phyloP scores from a whole-genome alignment of 805 yeast genomes.

The Blastobotrys attinorum region DNA sequence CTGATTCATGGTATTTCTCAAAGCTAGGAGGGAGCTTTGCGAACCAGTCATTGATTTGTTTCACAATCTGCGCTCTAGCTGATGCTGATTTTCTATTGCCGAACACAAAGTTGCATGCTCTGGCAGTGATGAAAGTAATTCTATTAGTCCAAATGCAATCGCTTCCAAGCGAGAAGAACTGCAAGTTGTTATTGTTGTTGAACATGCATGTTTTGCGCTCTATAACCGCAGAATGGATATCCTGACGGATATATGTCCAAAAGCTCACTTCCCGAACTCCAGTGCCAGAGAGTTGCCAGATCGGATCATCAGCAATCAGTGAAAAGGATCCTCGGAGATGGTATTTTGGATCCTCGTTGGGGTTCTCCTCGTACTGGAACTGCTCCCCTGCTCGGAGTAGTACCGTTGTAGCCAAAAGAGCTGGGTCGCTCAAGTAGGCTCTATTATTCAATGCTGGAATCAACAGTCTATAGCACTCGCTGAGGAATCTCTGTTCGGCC shows the following conservation, averaged over 20 bases:
- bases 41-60: background rate
- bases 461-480: constrained; percentile 6
- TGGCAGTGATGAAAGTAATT: background rate
- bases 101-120: background rate
- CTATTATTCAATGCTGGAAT: constrained; percentile 8
- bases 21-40: background rate
- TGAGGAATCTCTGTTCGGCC: background rate
- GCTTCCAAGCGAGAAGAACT: background rate
- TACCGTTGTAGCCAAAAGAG: constrained; percentile 8
- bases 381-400: background rate
- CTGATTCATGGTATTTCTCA: background rate
- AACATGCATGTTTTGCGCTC: background rate
- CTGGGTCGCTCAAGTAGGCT: constrained; percentile 6
- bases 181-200: background rate
- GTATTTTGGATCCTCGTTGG: constrained; percentile 6
- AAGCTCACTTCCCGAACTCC: constrained; percentile 9
- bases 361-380: constrained; percentile 2
- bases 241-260: constrained; percentile 12
- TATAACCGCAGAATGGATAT: constrained; percentile 5
- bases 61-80: background rate
- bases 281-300: constrained; percentile 8
- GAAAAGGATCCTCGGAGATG: constrained; percentile 12
- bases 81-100: background rate
- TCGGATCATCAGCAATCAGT: constrained; percentile 9
- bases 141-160: background rate